Conservation (phyloP, 2,329 filamentous ascomycete genomes). For the Microsporum ferrugineum region DNA sequence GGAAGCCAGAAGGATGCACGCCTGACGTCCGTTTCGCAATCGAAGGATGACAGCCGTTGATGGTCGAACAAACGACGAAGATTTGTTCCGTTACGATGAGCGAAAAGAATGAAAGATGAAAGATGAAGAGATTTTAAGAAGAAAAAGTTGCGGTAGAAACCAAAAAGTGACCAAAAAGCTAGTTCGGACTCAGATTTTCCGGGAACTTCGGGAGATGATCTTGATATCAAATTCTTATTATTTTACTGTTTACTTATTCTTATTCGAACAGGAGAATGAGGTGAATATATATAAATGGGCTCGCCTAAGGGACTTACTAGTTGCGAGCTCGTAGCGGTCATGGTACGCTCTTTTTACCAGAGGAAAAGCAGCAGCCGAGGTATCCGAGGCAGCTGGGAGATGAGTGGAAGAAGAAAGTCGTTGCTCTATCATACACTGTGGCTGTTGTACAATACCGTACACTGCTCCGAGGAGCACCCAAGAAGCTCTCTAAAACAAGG, state of each 20-base stretch:
- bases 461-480: not conserved
- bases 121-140: not conserved
- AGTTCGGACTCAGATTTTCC: not conserved
- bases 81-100: not conserved
- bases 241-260: no score
- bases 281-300: no score
- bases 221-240: not conserved
- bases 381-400: not conserved
- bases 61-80: not conserved
- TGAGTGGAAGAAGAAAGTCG: constrained; percentile 2
- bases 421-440: constrained; percentile 1
- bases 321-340: not conserved
- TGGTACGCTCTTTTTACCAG: not conserved
- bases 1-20: not conserved
- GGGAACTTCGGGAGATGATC: not conserved
- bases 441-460: not conserved
- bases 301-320: not conserved
- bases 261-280: no score
- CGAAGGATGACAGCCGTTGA: not conserved
- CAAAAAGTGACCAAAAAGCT: not conserved
- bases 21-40: not conserved
- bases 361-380: not conserved
- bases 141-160: not conserved
- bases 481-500: not conserved
- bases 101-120: not conserved